Conservation (phyloP, 495 filamentous ascomycete genomes). For the Thermochaetoides thermophila region DNA sequence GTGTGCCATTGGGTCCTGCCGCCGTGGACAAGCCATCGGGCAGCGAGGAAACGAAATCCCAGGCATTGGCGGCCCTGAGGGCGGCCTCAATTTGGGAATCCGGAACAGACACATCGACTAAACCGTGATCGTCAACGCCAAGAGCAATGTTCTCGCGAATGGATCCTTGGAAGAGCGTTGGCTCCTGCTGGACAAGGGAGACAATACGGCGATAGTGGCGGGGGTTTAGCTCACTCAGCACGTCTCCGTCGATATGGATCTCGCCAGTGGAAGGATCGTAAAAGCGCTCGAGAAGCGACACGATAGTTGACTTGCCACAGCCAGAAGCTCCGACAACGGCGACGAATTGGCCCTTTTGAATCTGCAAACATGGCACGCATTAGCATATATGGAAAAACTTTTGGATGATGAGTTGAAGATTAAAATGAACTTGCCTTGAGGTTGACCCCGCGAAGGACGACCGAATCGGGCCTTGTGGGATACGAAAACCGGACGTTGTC, state of each 20-base stretch:
- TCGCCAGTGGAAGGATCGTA: conserved; percentile 41
- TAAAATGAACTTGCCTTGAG: conserved; percentile 27
- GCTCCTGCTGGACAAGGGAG: conserved; percentile 15
- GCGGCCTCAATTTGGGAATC: conserved; percentile 32
- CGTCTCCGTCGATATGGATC: conserved; percentile 32
- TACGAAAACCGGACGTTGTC: conserved; percentile 45
- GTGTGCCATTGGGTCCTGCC: conserved; percentile 44
- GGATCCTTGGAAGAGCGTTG: conserved; percentile 35
- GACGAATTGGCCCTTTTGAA: conserved; percentile 52
- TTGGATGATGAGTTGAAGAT: background rate
- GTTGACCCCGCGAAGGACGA: conserved; percentile 32
- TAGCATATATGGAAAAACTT: too few relatives aligned
- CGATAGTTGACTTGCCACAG: conserved; percentile 17
- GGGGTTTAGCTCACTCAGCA: conserved; percentile 23
- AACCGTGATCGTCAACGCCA: conserved; percentile 27
- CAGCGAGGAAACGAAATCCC: conserved; percentile 44
- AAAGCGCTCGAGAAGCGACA: conserved; percentile 47
- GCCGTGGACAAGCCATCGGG: conserved; percentile 43
- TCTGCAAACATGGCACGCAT: conserved; percentile 19
- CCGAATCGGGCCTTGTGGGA: conserved; percentile 36
- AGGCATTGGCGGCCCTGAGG: conserved; percentile 43
- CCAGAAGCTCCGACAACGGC: conserved; percentile 42
- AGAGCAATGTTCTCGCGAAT: conserved; percentile 45
- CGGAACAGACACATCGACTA: conserved; percentile 2
- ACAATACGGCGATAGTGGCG: conserved; percentile 28